Conservation (phyloP, 768 basidiomycete species). For the Strobilomyces dryophilus region DNA sequence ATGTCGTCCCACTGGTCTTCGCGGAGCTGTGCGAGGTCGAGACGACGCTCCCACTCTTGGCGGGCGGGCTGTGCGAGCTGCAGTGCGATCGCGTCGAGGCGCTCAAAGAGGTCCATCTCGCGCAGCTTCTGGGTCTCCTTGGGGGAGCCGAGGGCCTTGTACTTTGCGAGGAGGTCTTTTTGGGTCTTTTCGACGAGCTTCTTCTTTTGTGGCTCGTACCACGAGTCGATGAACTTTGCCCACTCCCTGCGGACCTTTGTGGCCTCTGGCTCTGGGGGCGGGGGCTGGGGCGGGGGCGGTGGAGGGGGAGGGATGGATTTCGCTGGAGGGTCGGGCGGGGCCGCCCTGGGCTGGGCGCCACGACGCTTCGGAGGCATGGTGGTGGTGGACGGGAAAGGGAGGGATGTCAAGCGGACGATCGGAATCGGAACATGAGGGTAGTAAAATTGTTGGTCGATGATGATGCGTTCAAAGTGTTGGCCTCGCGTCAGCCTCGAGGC, state of each 20-base stretch:
- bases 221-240: constrained; percentile 23
- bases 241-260: constrained; percentile 30
- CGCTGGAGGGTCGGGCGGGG: constrained; percentile 9
- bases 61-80: constrained; percentile 30
- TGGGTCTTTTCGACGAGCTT: constrained; percentile 28
- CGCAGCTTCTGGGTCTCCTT: constrained; percentile 28
- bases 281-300: constrained; percentile 7
- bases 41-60: constrained; percentile 32
- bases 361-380: constrained; percentile 32
- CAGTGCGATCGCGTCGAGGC: constrained; percentile 17
- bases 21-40: constrained; percentile 24
- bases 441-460: too few species aligned
- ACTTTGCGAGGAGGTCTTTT: constrained; percentile 28
- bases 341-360: constrained; percentile 13
- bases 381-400: background rate
- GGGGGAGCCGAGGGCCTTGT: constrained; percentile 25
- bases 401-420: constrained; percentile 24
- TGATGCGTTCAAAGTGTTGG: background rate
- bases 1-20: constrained; percentile 32
- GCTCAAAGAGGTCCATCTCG: constrained; percentile 27
- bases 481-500: constrained; percentile 29
- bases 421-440: constrained; percentile 6
- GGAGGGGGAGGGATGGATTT: constrained; percentile 8
- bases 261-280: constrained; percentile 18
- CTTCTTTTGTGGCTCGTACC: constrained; percentile 31